Evolutionary conservation across 169 alveolate genomes (phyloP).

Genomic region (Babesia divergens): DNA sequence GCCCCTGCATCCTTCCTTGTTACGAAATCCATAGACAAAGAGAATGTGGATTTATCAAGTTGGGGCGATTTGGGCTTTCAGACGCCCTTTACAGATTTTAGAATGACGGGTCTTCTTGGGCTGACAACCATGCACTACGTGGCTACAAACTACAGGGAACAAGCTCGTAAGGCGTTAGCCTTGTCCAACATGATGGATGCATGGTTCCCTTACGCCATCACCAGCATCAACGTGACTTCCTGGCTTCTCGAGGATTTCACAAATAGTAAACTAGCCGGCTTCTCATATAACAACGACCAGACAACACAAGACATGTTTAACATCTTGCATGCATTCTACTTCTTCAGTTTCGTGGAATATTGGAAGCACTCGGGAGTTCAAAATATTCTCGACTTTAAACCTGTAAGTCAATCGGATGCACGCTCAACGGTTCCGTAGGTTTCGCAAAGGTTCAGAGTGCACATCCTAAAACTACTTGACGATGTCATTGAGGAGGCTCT

Average conservation of each 20-base stretch:
- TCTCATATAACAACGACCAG: conserved; percentile 35
- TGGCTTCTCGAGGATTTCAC: conserved; percentile 56
- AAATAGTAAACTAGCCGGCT: conserved; percentile 13
- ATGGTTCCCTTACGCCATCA: conserved; percentile 65
- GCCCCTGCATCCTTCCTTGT: conserved; percentile 44
- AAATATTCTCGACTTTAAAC: conserved; percentile 36
- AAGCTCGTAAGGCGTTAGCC: neutral
- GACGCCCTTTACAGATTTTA: conserved; percentile 58
- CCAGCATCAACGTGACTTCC: conserved; percentile 61
- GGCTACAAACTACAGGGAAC: conserved; percentile 6
- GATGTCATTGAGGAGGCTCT: too few species aligned
- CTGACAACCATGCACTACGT: conserved; percentile 33
- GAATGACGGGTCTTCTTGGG: conserved; percentile 62
- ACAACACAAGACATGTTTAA: conserved; percentile 21
- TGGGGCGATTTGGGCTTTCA: conserved; percentile 70
- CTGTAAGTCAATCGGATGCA: conserved; percentile 11
- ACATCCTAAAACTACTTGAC: too few species aligned
- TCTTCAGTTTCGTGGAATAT: conserved; percentile 38
- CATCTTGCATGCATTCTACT: conserved; percentile 35
- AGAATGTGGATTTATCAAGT: conserved; percentile 2
- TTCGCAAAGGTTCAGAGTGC: neutral
- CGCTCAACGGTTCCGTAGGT: neutral
- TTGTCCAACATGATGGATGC: neutral
- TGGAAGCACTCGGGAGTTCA: conserved; percentile 2
- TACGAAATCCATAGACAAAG: conserved; percentile 19